Conservation (phyloP, 2,329 filamentous ascomycete genomes). For the Didymella pomorum region DNA sequence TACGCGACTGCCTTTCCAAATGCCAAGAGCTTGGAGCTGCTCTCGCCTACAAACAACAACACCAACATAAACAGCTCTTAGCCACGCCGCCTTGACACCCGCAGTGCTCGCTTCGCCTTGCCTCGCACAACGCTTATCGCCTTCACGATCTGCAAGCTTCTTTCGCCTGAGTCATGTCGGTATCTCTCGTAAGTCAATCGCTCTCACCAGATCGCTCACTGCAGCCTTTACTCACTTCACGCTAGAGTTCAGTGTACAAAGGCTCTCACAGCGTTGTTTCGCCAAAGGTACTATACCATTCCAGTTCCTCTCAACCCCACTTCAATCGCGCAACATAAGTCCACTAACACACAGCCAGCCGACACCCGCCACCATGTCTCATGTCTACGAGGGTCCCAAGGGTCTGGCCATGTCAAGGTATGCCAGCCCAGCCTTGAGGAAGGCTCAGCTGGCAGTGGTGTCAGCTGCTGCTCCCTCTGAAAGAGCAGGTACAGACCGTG, state of each 20-base stretch:
- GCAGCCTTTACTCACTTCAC: neutral
- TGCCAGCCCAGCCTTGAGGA: constrained; percentile 24
- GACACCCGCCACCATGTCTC: neutral
- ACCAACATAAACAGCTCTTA: neutral
- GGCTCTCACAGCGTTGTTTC: neutral
- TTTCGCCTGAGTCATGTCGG: neutral
- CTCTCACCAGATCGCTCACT: neutral
- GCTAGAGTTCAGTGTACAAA: neutral
- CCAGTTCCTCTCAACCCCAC: neutral
- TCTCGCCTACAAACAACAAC: constrained; percentile 8
- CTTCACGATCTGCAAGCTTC: neutral
- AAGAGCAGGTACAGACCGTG: neutral
- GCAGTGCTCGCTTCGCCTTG: neutral
- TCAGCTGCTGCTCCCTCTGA: constrained; percentile 5
- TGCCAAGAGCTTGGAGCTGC: constrained; percentile 5
- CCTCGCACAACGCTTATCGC: neutral
- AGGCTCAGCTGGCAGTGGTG: constrained; percentile 14
- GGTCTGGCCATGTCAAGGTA: constrained; percentile 31
- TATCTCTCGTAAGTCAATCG: neutral
- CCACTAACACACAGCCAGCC: neutral
- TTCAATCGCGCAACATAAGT: neutral
- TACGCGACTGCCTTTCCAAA: neutral
- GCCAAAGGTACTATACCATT: neutral
- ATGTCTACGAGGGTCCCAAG: constrained; percentile 20
- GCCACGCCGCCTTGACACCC: neutral